Evolutionary conservation across 73 alveolate genomes (phyloP).

Genomic region (Paramecium pentaurelia): DNA sequence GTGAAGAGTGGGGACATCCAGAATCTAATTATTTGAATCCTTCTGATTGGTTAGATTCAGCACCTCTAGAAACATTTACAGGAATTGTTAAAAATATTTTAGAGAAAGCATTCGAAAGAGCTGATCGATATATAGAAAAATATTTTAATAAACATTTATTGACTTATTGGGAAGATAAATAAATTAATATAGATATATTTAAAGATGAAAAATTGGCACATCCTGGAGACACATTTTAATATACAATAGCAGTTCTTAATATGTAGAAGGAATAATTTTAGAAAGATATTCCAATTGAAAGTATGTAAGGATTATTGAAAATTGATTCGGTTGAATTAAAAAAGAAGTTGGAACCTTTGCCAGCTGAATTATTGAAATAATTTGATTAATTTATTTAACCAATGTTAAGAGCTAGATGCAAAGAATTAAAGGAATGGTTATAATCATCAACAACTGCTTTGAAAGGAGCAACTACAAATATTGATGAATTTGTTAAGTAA

Average conservation of each 20-base stretch:
- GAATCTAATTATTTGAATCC: constrained; percentile 76
- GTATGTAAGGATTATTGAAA: constrained; percentile 40
- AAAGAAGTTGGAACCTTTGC: constrained; percentile 56
- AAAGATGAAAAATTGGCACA: constrained; percentile 68
- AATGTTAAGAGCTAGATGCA: constrained; percentile 63
- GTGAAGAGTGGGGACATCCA: constrained; percentile 89
- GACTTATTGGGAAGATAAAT: constrained; percentile 70
- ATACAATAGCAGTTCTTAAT: constrained; percentile 32
- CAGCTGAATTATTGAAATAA: constrained; percentile 61
- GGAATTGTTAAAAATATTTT: constrained; percentile 60
- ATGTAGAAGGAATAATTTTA: constrained; percentile 41
- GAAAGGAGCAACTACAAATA: constrained; percentile 57
- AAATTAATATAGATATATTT: constrained; percentile 62
- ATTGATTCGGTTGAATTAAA: constrained; percentile 37
- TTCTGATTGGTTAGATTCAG: constrained; percentile 80
- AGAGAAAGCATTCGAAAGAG: constrained; percentile 69
- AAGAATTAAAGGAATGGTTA: constrained; percentile 71
- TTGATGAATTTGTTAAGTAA: constrained; percentile 73
- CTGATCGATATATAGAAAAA: constrained; percentile 60
- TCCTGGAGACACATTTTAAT: constrained; percentile 69
- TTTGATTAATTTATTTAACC: constrained; percentile 68
- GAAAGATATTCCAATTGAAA: constrained; percentile 6
- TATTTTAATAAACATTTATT: constrained; percentile 63
- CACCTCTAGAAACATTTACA: constrained; percentile 61
- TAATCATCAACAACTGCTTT: constrained; percentile 43